These are phyloP conservation scores for Rhizomucor pusillus DNA, from an alignment of 371 early-diverging fungal genomes.

Conservation along the genomic window DNA sequence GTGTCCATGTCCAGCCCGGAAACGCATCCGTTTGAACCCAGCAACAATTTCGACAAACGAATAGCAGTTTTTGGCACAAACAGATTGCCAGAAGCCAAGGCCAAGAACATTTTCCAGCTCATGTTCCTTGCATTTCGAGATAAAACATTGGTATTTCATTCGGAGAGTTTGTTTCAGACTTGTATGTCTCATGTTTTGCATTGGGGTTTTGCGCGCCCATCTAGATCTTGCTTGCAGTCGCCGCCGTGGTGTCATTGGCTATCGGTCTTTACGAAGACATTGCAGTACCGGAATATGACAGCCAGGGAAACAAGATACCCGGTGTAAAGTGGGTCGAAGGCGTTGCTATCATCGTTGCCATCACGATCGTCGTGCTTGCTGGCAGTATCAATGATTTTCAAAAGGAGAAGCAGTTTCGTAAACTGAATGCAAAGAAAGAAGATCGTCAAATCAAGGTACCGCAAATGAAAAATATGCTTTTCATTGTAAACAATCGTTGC, in stretches of 20 bases:
- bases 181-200: not conserved
- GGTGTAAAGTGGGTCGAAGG: constrained; percentile 78
- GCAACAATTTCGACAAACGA: constrained; percentile 11
- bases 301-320: constrained; percentile 29
- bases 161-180: too few relatives aligned
- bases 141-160: constrained; percentile 66
- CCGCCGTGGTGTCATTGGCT: constrained; percentile 82
- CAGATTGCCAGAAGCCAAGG: constrained; percentile 58
- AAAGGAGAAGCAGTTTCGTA: constrained; percentile 86
- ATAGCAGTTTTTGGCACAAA: constrained; percentile 59
- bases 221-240: constrained; percentile 70
- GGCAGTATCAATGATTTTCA: constrained; percentile 83
- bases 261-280: constrained; percentile 86
- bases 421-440: constrained; percentile 79
- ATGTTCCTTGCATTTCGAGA: constrained; percentile 81
- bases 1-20: constrained; percentile 8
- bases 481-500: constrained; percentile 2
- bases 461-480: too few relatives aligned
- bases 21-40: not conserved
- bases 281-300: constrained; percentile 36
- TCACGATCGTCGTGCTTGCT: constrained; percentile 77
- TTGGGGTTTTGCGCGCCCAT: not conserved
- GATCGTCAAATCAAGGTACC: constrained; percentile 70
- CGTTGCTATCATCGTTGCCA: constrained; percentile 75
- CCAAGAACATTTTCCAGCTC: constrained; percentile 61